A percentile compares a stretch with the other conserved stretches of the same genome.
phyloP scores from a whole-genome alignment of 129 eudicot species.

The Saussurea involucrata region DNA sequence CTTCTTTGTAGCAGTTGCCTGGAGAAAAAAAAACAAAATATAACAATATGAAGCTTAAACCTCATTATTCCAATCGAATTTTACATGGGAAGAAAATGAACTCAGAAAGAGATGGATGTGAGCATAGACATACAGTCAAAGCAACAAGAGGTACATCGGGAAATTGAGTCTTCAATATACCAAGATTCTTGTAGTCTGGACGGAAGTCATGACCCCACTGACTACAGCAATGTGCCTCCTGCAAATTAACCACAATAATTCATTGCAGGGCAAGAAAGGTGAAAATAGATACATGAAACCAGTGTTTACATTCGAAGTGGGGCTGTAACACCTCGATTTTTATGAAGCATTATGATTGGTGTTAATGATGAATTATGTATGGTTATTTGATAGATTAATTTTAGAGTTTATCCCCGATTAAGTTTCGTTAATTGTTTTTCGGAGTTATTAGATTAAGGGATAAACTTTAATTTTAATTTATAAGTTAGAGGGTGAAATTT shows the following conservation, averaged over 20 bases:
- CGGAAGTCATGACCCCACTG: conserved; percentile 99
- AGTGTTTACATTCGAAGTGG: background rate
- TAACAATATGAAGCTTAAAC: background rate
- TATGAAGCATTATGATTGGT: too few species aligned
- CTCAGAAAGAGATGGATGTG: background rate
- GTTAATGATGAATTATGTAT: too few species aligned
- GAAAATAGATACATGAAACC: background rate
- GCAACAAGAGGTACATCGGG: conserved; percentile 91
- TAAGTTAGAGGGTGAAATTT: too few species aligned
- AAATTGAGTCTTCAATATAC: conserved; percentile 96
- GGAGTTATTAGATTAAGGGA: too few species aligned
- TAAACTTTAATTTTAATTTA: too few species aligned
- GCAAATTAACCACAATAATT: conserved; percentile 9
- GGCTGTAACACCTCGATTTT: too few species aligned
- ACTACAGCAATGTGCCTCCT: conserved; percentile 99
- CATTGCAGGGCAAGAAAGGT: background rate
- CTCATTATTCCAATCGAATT: background rate
- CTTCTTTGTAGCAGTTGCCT: conserved; percentile 98
- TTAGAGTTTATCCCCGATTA: too few species aligned
- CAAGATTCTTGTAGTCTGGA: conserved; percentile 98
- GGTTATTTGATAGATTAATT: too few species aligned
- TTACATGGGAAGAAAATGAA: background rate
- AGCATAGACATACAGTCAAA: conserved; percentile 63
- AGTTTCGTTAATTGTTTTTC: too few species aligned
- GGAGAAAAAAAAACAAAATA: conserved; percentile 11